A percentile compares a stretch with the other conserved stretches of the same genome.
phyloP scores from a whole-genome alignment of 352 stramenopile species.

The Globisporangium paddicum region DNA sequence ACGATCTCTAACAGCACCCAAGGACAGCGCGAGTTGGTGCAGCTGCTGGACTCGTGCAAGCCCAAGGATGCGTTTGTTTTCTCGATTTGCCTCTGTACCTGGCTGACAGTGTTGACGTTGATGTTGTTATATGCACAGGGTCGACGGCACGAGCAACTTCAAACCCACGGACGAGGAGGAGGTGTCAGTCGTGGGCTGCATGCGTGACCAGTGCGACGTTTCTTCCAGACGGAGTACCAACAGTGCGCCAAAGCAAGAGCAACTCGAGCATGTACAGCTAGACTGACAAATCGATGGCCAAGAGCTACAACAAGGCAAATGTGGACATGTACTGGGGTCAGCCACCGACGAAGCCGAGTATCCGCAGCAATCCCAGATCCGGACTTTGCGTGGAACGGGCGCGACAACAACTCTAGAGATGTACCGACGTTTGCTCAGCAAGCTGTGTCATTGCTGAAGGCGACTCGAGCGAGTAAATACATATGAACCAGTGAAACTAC shows the following conservation, averaged over 20 bases:
- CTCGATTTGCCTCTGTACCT: slow-evolving; percentile 62
- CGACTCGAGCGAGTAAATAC: no score
- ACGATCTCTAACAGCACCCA: slow-evolving; percentile 79
- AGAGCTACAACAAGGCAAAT: slow-evolving; percentile 24
- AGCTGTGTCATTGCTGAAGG: no score
- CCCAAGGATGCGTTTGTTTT: slow-evolving; percentile 63
- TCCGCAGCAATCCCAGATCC: no score
- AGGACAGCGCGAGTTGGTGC: slow-evolving; percentile 65
- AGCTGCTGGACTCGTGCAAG: slow-evolving; percentile 63
- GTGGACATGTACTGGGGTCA: slow-evolving; percentile 34
- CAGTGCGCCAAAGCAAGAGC: slow-evolving; percentile 31
- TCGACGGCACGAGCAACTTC: slow-evolving; percentile 58
- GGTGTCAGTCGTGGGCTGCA: slow-evolving; percentile 56
- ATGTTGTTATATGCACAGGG: slow-evolving; percentile 52
- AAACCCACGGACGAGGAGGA: slow-evolving; percentile 46
- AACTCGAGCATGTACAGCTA: slow-evolving; percentile 56
- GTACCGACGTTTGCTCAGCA: no score
- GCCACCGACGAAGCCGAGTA: no score
- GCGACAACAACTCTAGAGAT: no score
- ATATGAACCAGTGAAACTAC: no score
- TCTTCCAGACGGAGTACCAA: slow-evolving; percentile 50
- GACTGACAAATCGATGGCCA: slow-evolving; percentile 43
- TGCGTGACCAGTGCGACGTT: slow-evolving; percentile 52
- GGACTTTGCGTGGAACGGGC: no score
- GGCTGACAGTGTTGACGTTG: slow-evolving; percentile 58